Base-by-base conservation (phyloP, 2,329 filamentous ascomycete species). In the Diaporthe batatas region DNA sequence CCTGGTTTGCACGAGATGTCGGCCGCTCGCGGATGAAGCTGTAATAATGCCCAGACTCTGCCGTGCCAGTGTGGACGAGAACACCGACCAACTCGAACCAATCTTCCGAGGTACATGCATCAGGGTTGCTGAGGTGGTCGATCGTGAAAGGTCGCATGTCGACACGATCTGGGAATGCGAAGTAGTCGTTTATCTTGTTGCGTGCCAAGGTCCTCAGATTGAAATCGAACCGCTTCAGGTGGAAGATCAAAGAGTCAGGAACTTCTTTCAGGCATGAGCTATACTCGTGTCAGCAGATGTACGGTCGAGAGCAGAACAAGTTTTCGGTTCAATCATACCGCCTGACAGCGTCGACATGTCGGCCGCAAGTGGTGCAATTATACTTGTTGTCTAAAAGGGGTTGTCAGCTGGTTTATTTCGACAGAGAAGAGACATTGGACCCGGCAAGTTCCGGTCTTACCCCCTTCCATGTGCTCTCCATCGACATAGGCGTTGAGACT, bases 11-110 rank as follows among this genome's bases (percentile, higher is more conserved):
- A 18, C 81, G 81, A 25, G 87, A 82, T 21, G 84, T 86, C 25
- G 94, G 91, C 23, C 95, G 89, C 80, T 98, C 93, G 69, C 94
- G 93, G 75, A 97, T 94, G 80, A 95, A 98, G 0, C 96, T 98
- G 83, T 98, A 98, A 83, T 99, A 99, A 81, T 99, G 96, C 0
- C 96, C 96, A 36, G 94, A 96, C 79, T 98, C 94, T 16, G 96
- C 95, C 3, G 93, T 97, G 21, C 96, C 96, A 18, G 93, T 93
- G 80, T 99, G 96, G 1, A 99, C 94, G 23, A 99, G 90, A 58
- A 99, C 91, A 3, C 96, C 96, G n/a, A 98, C 95, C 3, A 99
- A 88, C 81, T 98, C 94, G 78, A 98, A 99, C 0, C 93, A 81
- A 81, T 99, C 96, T 51, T 92, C 88, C 57, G 89, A 82, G 5